Base-by-base conservation (phyloP, 164 flowering plant genomes). In the Chimonanthus praecox region DNA sequence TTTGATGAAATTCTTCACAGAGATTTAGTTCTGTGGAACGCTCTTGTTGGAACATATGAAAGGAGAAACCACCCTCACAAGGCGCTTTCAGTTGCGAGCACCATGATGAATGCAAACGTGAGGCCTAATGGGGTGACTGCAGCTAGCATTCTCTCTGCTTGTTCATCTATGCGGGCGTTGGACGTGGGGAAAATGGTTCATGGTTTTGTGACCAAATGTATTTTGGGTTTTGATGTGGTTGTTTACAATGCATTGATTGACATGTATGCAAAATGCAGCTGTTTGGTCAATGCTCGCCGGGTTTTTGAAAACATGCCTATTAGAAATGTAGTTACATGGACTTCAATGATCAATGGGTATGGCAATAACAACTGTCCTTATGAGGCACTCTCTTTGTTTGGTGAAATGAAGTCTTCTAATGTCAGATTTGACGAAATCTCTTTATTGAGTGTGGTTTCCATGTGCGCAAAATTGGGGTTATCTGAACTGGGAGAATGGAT, bases 321-420 rank as follows among this genome's bases (percentile, higher is more conserved):
- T 2, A 82, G 71, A 47, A 82, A 73, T 81, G 83, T 82, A 9
- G 72, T 84, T 64, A 78, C 84, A 4, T 81, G 85, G 85, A 81
- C 87, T 65, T 68, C 83, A 16, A 75, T 84, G 79, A 79, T 84
- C 58, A 76, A 76, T 71, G 83, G 83, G 9, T 84, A 77, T 43
- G 65, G 74, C 11, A n/a, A 79, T 3, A 74, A 79, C 13, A 21
- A 66, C 49, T 33, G 21, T 46, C 74, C 72, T 4, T 46, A 64
- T 21, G 79, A 81, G 47, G 85, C 85, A 70, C 47, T 82, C 67
- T 61, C 51, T 43, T 18, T 82, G 54, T 78, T 79, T 61, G 74
- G 70, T 68, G 72, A 80, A 63, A 80, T 84, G 87, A 83, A 77
- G 49, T 71, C 73, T 73, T 72, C 67, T 21, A 78, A 79, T 13